Base-by-base conservation (phyloP, 2,329 filamentous ascomycete species). In the Ascochyta lentis region DNA sequence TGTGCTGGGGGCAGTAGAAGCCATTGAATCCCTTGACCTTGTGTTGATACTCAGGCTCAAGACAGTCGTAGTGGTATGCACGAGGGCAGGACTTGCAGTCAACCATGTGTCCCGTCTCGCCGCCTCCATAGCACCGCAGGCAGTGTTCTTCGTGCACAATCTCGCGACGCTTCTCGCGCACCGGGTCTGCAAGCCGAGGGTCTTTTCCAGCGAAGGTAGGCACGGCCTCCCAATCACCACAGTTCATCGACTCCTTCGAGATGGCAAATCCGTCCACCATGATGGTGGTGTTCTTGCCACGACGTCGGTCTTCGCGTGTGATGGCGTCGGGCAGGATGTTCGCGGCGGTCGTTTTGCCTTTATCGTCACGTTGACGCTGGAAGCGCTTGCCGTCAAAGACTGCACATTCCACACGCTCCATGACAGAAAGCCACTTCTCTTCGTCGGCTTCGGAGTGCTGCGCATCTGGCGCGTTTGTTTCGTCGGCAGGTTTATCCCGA, bases 1-100 rank as follows among this genome's bases (percentile, higher is more conserved):
- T 70, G 60, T 88, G 85, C 40, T 86, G 83, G 0, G 83, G 73
- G 56, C 85, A 88, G 57, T 77, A 77, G 59, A 84, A 85, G n/a
- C 77, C 75, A 23, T 67, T 69, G 56, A 74, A 78, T 4, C 75
- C 73, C 24, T 74, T 78, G 0, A 79, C 75, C 33, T 79, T 79
- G n/a, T 65, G 56, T 50, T 79, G 71, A 41, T 75, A 77, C 0
- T 75, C 68, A 1, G 66, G 60, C 3, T 76, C 69, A 1, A 87
- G 71, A 55, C 85, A 87, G 2, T 76, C 66, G 26, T 67, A 68
- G 59, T 88, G 85, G 56, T 84, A 87, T 0, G 77, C 70, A 3
- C 84, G 77, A 2, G 85, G 84, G 57, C 85, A 88, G 4, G 76
- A 72, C 3, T 77, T 76, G 67, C 84, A 86, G 22, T 74, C 71